Evolutionary conservation across 1,139 yeast species (phyloP).

Genomic region (Debaryomycetaceae sp.): DNA sequence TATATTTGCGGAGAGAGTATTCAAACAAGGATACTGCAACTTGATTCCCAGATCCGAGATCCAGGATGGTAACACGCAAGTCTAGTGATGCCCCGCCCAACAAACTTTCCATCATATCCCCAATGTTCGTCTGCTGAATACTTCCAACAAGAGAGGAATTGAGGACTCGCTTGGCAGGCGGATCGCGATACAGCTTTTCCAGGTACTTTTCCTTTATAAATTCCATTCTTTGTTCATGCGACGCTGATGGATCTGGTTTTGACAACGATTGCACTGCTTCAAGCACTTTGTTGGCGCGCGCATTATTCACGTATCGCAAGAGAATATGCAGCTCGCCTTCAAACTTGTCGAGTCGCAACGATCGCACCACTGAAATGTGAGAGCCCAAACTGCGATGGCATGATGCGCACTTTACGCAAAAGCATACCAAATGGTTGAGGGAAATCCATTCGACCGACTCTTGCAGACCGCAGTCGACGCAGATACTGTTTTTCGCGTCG

Average conservation of each 20-base stretch:
- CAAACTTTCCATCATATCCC: slow-evolving; percentile 34
- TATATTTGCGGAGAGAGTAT: slow-evolving; percentile 45
- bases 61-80: slow-evolving; percentile 20
- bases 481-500: slow-evolving; percentile 47
- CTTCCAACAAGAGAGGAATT: slow-evolving; percentile 29
- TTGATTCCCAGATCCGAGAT: slow-evolving; percentile 11
- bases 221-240: slow-evolving; percentile 23
- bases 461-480: slow-evolving; percentile 70
- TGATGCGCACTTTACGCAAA: slow-evolving; percentile 77
- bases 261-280: neutral
- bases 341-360: slow-evolving; percentile 41
- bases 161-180: slow-evolving; percentile 9
- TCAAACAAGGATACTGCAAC: slow-evolving; percentile 39
- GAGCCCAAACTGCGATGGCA: slow-evolving; percentile 45
- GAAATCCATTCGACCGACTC: slow-evolving; percentile 83
- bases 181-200: slow-evolving; percentile 13
- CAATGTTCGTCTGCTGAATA: slow-evolving; percentile 39
- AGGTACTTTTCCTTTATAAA: slow-evolving; percentile 45
- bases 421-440: slow-evolving; percentile 55
- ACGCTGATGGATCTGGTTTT: slow-evolving; percentile 22
- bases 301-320: slow-evolving; percentile 32
- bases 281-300: slow-evolving; percentile 23
- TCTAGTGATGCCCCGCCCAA: slow-evolving; percentile 42
- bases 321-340: slow-evolving; percentile 29
- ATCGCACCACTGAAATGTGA: slow-evolving; percentile 38